Evolutionary conservation across 2,329 filamentous ascomycete species (phyloP), one percentile per base, ranked within the genome.

Genomic region (Venturiaceae sp.): DNA sequence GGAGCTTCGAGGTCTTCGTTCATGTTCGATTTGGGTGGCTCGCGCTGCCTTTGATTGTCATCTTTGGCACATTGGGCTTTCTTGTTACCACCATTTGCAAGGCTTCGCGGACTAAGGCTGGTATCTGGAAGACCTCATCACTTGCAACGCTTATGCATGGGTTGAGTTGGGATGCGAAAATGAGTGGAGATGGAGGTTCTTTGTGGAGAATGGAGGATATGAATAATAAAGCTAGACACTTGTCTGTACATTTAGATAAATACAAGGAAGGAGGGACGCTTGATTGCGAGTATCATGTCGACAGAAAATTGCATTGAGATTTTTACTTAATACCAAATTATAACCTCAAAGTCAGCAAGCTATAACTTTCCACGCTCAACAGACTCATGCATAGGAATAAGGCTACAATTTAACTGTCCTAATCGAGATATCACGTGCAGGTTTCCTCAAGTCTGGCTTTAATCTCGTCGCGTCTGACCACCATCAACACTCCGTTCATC

Each of bases 101-200:
- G 33, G 66, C 62, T 1, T 63, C 63, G 0, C 61, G 55, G 8
- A 55, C 46, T 1, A 23, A 44, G 2, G 55, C 61, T 3, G 66
- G 64, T 0, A 30, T 67, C 0, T 71, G 67, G 67, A 71, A 71
- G 30, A 70, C 64, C 0, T 70, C 68, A 7, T 61, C 68, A 0
- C 66, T 71, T 62, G 66, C 68, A 1, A 62, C 64, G 0, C 56
- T 70, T 4, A 33, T 36, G 5, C 21, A 55, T 58, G 54, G 54
- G 3, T 32, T 56, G 14, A 33, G 37, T 30, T 36, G 28, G 5
- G 33, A 33, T 36, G 53, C 53, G 14, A 55, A 55, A 21, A 41
- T 14, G 37, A 4, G 14, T 21, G 37, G 37, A 19, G 37, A 41
- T 21, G 37, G 16, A 19, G 37, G 37, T 5, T 55, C 28, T 3